Conservation (phyloP, 805 yeast species). For the Candida endomychidarum region DNA sequence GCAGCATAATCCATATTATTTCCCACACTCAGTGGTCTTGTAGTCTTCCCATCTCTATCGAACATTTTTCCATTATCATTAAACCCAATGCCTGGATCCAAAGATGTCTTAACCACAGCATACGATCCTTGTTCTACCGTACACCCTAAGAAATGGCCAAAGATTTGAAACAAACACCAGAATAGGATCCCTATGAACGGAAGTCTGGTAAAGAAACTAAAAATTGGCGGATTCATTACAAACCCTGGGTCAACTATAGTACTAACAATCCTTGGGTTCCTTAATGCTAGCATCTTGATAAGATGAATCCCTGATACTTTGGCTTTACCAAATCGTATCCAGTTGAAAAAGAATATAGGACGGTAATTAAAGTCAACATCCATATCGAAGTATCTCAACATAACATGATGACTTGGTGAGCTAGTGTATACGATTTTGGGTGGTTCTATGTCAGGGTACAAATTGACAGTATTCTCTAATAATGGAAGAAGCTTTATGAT, state of each 20-base stretch:
- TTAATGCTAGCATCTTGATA: slow-evolving; percentile 59
- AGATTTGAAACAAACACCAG: slow-evolving; percentile 68
- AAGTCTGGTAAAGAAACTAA: slow-evolving; percentile 72
- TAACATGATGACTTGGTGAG: slow-evolving; percentile 63
- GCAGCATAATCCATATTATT: slow-evolving; percentile 57
- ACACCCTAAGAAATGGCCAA: slow-evolving; percentile 70
- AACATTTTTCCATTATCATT: slow-evolving; percentile 70
- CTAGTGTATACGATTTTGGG: slow-evolving; percentile 65
- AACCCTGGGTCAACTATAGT: slow-evolving; percentile 80
- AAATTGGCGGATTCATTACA: slow-evolving; percentile 77
- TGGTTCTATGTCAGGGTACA: slow-evolving; percentile 25
- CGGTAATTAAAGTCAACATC: slow-evolving; percentile 49
- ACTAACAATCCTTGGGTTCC: slow-evolving; percentile 64
- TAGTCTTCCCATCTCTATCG: slow-evolving; percentile 55
- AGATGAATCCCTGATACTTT: slow-evolving; percentile 78
- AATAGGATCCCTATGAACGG: slow-evolving; percentile 77
- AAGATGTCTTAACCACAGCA: slow-evolving; percentile 62
- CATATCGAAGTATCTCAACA: slow-evolving; percentile 47
- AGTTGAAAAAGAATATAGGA: slow-evolving; percentile 71
- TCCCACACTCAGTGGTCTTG: slow-evolving; percentile 58
- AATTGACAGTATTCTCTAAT: slow-evolving; percentile 41
- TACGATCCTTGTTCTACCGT: slow-evolving; percentile 69
- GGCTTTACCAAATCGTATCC: slow-evolving; percentile 76
- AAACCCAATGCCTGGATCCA: slow-evolving; percentile 49
- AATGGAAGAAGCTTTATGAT: slow-evolving; percentile 47